These are phyloP conservation scores for Clitopilus hobsonii DNA, from an alignment of 768 basidiomycete genomes.

Conservation along the genomic window DNA sequence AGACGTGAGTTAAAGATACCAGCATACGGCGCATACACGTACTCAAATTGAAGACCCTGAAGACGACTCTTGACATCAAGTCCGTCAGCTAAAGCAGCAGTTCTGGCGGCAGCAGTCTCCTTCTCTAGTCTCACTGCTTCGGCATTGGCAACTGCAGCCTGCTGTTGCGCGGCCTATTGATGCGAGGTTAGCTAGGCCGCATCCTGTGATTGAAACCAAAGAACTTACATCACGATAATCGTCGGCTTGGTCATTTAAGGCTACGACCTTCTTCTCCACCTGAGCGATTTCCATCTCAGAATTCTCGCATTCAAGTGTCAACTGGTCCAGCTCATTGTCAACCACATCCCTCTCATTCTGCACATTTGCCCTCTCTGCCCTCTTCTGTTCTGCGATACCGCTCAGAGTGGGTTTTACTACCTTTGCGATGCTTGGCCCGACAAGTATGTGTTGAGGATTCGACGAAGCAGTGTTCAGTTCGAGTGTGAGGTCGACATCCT, in stretches of 20 bases:
- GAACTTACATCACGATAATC: constrained; percentile 71
- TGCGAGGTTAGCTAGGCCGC: neutral
- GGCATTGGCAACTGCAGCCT: constrained; percentile 59
- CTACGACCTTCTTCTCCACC: constrained; percentile 67
- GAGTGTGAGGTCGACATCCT: constrained; percentile 71
- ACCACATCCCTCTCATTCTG: constrained; percentile 78
- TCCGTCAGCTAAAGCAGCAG: constrained; percentile 74
- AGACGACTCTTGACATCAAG: constrained; percentile 77
- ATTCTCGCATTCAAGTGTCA: constrained; percentile 74
- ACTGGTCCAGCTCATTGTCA: constrained; percentile 79
- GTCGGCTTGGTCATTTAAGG: constrained; percentile 71
- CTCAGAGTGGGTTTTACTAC: constrained; percentile 75
- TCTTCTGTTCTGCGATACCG: constrained; percentile 64
- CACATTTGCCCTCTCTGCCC: constrained; percentile 61
- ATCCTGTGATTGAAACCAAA: constrained; percentile 1
- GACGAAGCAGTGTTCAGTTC: constrained; percentile 77
- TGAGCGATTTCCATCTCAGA: constrained; percentile 74
- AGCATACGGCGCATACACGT: constrained; percentile 18
- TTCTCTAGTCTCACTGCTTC: constrained; percentile 67
- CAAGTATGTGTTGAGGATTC: constrained; percentile 62
- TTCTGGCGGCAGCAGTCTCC: constrained; percentile 70
- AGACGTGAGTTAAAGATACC: constrained; percentile 3
- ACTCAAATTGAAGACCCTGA: constrained; percentile 77
- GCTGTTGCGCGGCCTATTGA: constrained; percentile 69
- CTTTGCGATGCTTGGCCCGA: constrained; percentile 66